These are phyloP conservation scores for Aphanomyces euteiches DNA, from an alignment of 352 stramenopile species.

Conservation along the genomic window DNA sequence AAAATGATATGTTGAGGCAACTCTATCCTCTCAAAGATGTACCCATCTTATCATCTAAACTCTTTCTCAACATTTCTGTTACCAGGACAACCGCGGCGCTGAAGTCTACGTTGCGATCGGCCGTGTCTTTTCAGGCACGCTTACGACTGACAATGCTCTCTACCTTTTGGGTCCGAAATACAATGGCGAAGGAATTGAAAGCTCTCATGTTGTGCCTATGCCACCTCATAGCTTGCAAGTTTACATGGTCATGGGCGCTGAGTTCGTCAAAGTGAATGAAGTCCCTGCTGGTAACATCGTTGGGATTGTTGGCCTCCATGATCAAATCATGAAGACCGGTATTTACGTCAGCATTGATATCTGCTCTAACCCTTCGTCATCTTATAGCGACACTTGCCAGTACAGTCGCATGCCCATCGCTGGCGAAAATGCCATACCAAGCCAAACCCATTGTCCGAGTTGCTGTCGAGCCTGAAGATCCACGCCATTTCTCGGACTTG, in stretches of 20 bases:
- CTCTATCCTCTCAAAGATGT: constrained; percentile 42
- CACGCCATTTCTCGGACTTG: constrained; percentile 78
- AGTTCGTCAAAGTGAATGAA: constrained; percentile 65
- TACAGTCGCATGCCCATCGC: constrained; percentile 68
- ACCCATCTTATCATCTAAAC: neutral
- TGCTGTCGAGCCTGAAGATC: constrained; percentile 84
- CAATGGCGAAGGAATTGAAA: constrained; percentile 41
- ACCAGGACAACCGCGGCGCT: constrained; percentile 32
- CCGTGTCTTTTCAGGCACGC: constrained; percentile 85
- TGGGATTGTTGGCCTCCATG: constrained; percentile 81
- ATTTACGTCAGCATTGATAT: neutral
- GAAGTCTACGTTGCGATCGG: constrained; percentile 89
- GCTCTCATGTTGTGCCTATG: constrained; percentile 64
- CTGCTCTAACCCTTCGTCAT: neutral
- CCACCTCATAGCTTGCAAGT: constrained; percentile 50
- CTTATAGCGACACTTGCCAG: constrained; percentile 70
- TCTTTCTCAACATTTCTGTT: neutral
- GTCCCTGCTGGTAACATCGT: constrained; percentile 90
- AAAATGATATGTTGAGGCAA: constrained; percentile 38
- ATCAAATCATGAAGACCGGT: constrained; percentile 83
- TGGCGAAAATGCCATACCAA: constrained; percentile 87
- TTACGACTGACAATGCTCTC: constrained; percentile 54
- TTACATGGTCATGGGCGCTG: constrained; percentile 92
- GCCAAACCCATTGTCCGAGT: constrained; percentile 91
- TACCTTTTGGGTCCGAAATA: constrained; percentile 90